Evolutionary conservation across 2,329 filamentous ascomycete genomes (phyloP), one percentile per base, ranked within the genome.

Genomic region (Hypoxylon sp.): DNA sequence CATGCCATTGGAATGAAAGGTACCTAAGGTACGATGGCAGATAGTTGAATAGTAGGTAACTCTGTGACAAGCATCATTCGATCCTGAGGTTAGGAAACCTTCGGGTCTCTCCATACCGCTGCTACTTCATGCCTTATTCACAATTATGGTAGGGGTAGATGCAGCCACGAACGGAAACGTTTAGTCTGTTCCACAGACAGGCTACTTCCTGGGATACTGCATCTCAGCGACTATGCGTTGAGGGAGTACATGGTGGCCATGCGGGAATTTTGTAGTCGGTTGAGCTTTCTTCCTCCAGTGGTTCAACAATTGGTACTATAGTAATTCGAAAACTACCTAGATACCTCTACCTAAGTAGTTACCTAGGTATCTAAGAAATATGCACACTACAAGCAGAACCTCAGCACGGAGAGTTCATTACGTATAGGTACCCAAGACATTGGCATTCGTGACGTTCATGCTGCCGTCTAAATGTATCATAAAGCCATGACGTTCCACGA

Each of bases 1-100:
- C 33, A 55, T 58, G 27, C 14, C n/a, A 58, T 30, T 13, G 13
- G 40, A 35, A 11, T 17, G 2, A 27, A 27, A 27, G 3, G 1
- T 20, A 20, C 20, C 20, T 20, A 20, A 20, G 20, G 20, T 50
- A 50, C 1, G 13, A 35, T 35, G 5, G 25, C 25, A 5, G 25
- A 27, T 27, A 50, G 6, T 35, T n/a, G 6, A n/a, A n/a, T 58
- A 59, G 30, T 58, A 59, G 10, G 61, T 50, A 53, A 56, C 25
- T 48, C 31, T 58, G 27, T 37, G 10, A 55, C 30, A 22, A 27
- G 17, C 2, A 62, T 62, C 64, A n/a, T 66, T 59, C 58, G 58
- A 66, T 62, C 6, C 0, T 54, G 1, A 11, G 6, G 3, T 20
- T 17, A 37, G 31, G 44, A 31, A 42, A 11, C 27, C 7, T 25